phyloP scores from a whole-genome alignment of 176 grass and related monocot species.

The Metroxylon sagu region DNA sequence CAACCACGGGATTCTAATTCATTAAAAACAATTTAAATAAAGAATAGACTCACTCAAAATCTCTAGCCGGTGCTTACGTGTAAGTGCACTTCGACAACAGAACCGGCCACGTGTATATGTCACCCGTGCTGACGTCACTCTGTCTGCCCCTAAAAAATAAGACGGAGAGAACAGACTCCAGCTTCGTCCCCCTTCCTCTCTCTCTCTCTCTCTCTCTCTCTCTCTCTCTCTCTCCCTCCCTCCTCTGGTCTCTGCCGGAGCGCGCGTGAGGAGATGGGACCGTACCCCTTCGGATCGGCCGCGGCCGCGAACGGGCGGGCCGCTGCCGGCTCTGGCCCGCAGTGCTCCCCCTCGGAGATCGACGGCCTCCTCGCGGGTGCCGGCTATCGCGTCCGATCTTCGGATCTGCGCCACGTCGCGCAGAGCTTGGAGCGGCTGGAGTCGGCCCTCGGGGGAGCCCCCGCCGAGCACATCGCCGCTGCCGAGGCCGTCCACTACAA shows the following conservation, averaged over 20 bases:
- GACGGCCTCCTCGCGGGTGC: neutral
- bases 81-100: neutral
- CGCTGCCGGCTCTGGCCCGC: neutral
- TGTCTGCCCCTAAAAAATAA: neutral
- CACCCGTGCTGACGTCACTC: neutral
- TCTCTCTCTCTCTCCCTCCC: no score
- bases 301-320: neutral
- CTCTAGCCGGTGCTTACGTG: neutral
- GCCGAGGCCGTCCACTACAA: slow-evolving; percentile 12
- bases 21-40: no score
- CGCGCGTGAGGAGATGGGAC: neutral
- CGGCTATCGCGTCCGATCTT: neutral
- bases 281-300: neutral
- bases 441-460: neutral
- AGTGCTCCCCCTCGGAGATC: neutral
- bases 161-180: neutral
- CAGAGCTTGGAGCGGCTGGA: neutral
- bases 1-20: no score
- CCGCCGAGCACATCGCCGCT: neutral
- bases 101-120: slow-evolving; percentile 4
- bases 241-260: neutral
- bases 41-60: no score
- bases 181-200: neutral
- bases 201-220: no score
- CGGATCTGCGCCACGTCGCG: neutral